A percentile compares a stretch with the other conserved stretches of the same genome.
phyloP scores from a whole-genome alignment of 352 stramenopile species.

The Globisporangium nunn region DNA sequence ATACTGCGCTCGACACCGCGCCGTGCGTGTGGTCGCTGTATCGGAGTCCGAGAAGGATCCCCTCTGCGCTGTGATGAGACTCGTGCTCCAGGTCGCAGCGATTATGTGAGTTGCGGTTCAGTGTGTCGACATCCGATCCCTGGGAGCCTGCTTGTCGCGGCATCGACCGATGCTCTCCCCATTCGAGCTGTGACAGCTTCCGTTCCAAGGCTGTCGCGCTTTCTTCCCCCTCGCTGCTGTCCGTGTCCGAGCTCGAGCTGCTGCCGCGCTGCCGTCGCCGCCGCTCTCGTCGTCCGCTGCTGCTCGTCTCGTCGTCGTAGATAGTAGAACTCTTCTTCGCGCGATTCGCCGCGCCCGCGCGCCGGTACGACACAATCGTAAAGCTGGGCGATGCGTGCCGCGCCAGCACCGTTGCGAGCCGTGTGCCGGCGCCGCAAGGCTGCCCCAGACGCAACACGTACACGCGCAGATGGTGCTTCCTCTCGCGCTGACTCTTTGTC shows the following conservation, averaged over 20 bases:
- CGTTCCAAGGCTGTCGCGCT: too few relatives aligned
- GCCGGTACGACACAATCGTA: constrained; percentile 29
- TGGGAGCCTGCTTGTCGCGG: too few relatives aligned
- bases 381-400: constrained; percentile 27
- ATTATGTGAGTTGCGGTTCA: background rate
- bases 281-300: too few relatives aligned
- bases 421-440: background rate
- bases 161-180: too few relatives aligned
- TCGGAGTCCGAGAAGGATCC: constrained; percentile 4
- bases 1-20: too few relatives aligned
- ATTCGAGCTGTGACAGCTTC: too few relatives aligned
- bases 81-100: background rate
- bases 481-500: constrained; percentile 35
- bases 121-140: background rate
- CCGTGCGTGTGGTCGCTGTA: background rate
- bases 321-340: too few relatives aligned
- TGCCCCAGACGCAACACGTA: constrained; percentile 27
- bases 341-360: constrained; percentile 5
- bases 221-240: too few relatives aligned
- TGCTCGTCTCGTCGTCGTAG: too few relatives aligned
- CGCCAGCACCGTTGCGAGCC: constrained; percentile 21
- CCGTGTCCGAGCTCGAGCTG: too few relatives aligned
- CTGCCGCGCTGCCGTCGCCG: too few relatives aligned
- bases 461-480: constrained; percentile 33
- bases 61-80: background rate